Conservation (phyloP, 2,329 filamentous ascomycete genomes). For the Xylogone sp. region DNA sequence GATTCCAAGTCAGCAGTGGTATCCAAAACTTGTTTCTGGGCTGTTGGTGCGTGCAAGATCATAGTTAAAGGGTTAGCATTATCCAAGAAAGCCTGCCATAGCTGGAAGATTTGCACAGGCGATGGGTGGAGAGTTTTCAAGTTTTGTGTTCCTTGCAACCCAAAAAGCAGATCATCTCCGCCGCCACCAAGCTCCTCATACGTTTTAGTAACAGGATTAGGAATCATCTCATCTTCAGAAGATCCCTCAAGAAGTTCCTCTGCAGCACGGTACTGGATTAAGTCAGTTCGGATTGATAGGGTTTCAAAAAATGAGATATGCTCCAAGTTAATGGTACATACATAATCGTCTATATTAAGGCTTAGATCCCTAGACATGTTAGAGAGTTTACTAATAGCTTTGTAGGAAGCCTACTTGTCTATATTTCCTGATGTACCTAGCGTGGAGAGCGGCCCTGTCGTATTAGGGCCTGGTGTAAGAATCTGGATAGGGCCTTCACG, state of each 20-base stretch:
- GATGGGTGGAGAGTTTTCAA: constrained; percentile 50
- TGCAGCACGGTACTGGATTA: constrained; percentile 22
- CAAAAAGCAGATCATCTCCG: constrained; percentile 42
- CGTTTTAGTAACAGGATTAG: constrained; percentile 18
- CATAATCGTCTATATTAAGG: constrained; percentile 12
- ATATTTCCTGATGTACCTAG: background rate
- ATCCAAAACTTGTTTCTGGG: constrained; percentile 62
- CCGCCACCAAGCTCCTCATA: constrained; percentile 20
- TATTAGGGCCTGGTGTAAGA: background rate
- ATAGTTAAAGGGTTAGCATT: constrained; percentile 69
- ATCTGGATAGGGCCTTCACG: background rate
- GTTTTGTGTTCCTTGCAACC: constrained; percentile 34
- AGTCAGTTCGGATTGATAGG: too few relatives aligned
- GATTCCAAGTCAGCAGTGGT: constrained; percentile 49
- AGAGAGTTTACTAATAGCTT: background rate
- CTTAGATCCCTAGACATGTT: constrained; percentile 11
- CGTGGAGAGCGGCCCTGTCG: background rate
- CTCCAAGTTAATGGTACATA: background rate
- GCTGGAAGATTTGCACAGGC: constrained; percentile 55
- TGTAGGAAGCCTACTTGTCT: constrained; percentile 10
- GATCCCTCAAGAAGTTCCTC: constrained; percentile 29
- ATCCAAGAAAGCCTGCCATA: constrained; percentile 68
- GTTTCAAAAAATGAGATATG: too few relatives aligned
- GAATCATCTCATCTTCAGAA: constrained; percentile 21
- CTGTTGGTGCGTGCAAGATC: constrained; percentile 61